Conservation (phyloP, 768 basidiomycete species). For the Hydnum rufescens region DNA sequence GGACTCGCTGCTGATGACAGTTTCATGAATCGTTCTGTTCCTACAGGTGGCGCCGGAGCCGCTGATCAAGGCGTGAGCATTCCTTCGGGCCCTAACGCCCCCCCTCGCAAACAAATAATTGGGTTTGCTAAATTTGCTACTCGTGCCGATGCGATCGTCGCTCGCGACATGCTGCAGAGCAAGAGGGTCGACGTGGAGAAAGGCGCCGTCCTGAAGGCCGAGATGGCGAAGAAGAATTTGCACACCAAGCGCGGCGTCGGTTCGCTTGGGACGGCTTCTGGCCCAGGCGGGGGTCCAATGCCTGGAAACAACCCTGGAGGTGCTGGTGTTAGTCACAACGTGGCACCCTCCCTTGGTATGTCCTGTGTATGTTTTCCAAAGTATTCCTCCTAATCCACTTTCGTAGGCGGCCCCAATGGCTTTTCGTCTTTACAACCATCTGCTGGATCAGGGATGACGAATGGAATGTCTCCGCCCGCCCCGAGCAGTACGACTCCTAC, state of each 20-base stretch:
- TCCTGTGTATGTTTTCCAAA: too few species aligned
- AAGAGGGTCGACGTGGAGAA: constrained; percentile 82
- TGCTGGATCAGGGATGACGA: too few species aligned
- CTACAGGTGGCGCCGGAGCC: constrained; percentile 8
- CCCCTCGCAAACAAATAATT: constrained; percentile 86
- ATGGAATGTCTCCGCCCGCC: too few species aligned
- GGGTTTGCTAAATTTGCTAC: constrained; percentile 94
- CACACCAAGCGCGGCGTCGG: constrained; percentile 87
- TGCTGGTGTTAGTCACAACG: too few species aligned
- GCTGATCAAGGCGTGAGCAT: too few species aligned
- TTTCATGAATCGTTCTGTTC: neutral
- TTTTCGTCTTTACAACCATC: too few species aligned
- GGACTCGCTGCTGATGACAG: neutral
- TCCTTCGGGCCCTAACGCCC: constrained; percentile 18
- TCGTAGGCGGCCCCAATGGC: too few species aligned
- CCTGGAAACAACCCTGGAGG: neutral
- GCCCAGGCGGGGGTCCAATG: neutral
- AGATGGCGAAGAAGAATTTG: constrained; percentile 99
- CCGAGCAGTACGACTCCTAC: too few species aligned
- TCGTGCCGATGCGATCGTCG: constrained; percentile 68
- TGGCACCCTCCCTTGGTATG: too few species aligned
- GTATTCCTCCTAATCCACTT: too few species aligned
- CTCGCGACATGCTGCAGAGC: constrained; percentile 76
- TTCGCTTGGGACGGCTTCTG: constrained; percentile 22
- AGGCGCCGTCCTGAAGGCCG: constrained; percentile 83